A percentile compares a stretch with the other conserved stretches of the same genome.
Conservation (phyloP, 148 eudicot species). For the Pharnaceum exiguum region DNA sequence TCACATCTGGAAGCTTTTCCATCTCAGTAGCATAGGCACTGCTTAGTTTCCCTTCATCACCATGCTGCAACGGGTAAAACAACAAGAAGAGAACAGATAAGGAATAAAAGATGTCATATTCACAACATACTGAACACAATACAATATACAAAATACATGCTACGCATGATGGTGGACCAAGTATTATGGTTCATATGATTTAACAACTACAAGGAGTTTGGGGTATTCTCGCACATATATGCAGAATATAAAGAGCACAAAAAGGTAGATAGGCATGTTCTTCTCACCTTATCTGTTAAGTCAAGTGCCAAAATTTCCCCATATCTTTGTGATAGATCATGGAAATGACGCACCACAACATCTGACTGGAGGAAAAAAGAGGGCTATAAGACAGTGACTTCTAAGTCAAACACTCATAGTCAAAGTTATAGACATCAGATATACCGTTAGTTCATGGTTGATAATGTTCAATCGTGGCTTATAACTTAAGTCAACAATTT, state of each 20-base stretch:
- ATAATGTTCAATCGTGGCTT: constrained; percentile 80
- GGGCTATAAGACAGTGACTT: constrained; percentile 1
- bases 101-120: neutral
- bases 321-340: constrained; percentile 75
- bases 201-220: too few relatives aligned
- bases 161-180: too few relatives aligned
- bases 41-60: constrained; percentile 78
- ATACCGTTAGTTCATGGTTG: constrained; percentile 69
- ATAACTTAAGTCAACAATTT: constrained; percentile 96
- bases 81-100: constrained; percentile 1
- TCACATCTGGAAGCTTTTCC: constrained; percentile 81
- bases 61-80: constrained; percentile 47
- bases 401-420: neutral
- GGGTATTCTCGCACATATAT: neutral
- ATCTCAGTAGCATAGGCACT: constrained; percentile 75
- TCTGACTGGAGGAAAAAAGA: constrained; percentile 40
- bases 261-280: neutral
- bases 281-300: constrained; percentile 75
- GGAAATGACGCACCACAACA: constrained; percentile 91
- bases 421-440: constrained; percentile 20
- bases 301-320: constrained; percentile 78
- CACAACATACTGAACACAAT: neutral
- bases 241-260: neutral
- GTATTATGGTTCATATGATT: too few relatives aligned
- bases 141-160: neutral